Percentiles rank a stretch among this genome's conserved stretches.
Evolutionary conservation across 148 eudicot genomes (phyloP).

Genomic region (Selenicereus undatus): DNA sequence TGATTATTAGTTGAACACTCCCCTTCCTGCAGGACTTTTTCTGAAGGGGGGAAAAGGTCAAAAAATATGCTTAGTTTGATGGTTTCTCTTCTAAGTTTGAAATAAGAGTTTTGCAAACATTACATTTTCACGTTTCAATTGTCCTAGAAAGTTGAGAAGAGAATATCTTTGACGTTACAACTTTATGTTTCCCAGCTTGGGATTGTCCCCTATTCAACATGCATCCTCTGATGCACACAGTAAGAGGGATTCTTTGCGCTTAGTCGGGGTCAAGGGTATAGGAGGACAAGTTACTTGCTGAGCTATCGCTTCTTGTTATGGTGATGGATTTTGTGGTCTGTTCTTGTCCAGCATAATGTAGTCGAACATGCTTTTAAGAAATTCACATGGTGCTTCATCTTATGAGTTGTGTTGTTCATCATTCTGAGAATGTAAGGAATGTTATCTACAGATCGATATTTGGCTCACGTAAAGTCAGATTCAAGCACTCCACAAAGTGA

Average conservation of each 20-base stretch:
- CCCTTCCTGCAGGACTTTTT: not conserved
- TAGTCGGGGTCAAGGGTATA: no score
- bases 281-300: no score
- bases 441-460: conserved; percentile 65
- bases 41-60: no score
- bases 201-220: no score
- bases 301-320: no score
- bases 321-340: no score
- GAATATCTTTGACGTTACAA: no score
- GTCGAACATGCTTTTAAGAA: not conserved
- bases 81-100: not conserved
- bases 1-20: not conserved
- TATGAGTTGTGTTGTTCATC: conserved; percentile 14
- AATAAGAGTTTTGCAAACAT: not conserved
- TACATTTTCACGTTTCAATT: not conserved
- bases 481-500: conserved; percentile 48
- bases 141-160: not conserved
- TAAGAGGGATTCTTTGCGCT: no score
- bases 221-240: no score
- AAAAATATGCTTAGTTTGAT: not conserved
- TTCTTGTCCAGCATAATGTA: no score
- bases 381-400: not conserved
- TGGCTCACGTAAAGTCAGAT: conserved; percentile 52
- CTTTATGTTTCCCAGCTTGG: no score
- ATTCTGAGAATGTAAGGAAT: conserved; percentile 18